Conservation (phyloP, 2,329 filamentous ascomycete species). For the Ophiocordyceps camponoti-rufipedis region DNA sequence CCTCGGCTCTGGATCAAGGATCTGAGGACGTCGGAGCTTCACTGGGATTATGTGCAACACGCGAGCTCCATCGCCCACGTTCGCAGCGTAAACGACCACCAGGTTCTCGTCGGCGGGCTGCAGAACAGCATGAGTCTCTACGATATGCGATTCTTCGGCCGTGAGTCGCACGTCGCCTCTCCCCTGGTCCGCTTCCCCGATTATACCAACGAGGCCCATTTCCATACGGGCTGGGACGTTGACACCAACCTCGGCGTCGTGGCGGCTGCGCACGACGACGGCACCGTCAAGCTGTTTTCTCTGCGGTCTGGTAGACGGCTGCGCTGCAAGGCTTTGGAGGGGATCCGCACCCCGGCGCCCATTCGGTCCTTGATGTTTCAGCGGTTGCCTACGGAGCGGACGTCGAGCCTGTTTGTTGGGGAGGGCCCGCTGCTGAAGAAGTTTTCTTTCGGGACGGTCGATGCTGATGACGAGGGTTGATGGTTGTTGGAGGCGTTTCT, state of each 20-base stretch:
- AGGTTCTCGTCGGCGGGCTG: conserved; percentile 34
- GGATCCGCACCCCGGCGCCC: conserved; percentile 10
- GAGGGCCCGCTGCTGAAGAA: conserved; percentile 18
- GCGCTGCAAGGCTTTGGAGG: conserved; percentile 8
- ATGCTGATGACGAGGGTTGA: conserved; percentile 17
- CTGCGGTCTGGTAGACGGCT: conserved; percentile 24
- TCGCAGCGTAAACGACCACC: conserved; percentile 26
- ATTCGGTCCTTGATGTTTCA: conserved; percentile 27
- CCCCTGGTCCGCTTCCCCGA: conserved; percentile 29
- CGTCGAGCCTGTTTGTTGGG: conserved; percentile 29
- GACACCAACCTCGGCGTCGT: conserved; percentile 26
- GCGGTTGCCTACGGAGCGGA: conserved; percentile 22
- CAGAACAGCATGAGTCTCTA: conserved; percentile 32
- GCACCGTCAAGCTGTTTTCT: conserved; percentile 29
- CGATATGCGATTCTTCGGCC: conserved; percentile 28
- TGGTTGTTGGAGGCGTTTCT: not conserved
- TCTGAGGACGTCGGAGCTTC: conserved; percentile 16
- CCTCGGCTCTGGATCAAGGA: conserved; percentile 27
- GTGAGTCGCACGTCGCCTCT: conserved; percentile 6
- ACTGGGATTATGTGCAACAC: conserved; percentile 16
- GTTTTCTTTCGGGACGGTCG: conserved; percentile 21
- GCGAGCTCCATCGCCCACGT: conserved; percentile 29
- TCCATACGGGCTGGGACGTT: conserved; percentile 33
- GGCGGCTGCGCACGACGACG: conserved; percentile 34
- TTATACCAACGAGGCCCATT: conserved; percentile 30